phyloP scores from a whole-genome alignment of 1,139 yeast species.

The Trichomonascaceae sp. region DNA sequence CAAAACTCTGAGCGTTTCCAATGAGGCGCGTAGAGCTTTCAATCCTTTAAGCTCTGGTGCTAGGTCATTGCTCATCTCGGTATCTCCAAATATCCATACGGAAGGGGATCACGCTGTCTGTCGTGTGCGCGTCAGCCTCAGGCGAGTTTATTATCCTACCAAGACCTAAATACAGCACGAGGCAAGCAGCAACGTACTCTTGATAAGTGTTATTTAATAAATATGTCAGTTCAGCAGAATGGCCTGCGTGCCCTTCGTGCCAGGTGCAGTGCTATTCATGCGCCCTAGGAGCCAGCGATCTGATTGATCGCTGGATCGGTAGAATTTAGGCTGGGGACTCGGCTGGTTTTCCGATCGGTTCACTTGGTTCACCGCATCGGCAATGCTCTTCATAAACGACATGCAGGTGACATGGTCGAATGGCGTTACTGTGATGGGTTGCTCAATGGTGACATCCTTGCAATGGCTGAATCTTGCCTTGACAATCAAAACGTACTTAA shows the following conservation, averaged over 20 bases:
- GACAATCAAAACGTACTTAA: slow-evolving; percentile 23
- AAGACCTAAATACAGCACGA: no score
- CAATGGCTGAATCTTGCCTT: slow-evolving; percentile 28
- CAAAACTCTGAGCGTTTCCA: no score
- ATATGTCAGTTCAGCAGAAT: slow-evolving; percentile 1
- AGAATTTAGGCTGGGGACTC: slow-evolving; percentile 8
- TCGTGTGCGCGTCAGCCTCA: no score
- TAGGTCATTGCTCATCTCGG: no score
- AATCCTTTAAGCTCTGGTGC: no score
- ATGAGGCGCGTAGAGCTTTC: no score
- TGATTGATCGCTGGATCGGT: slow-evolving; percentile 7
- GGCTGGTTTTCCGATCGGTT: slow-evolving; percentile 26
- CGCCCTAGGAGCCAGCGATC: neutral
- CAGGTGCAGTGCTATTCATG: neutral
- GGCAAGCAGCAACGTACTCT: no score
- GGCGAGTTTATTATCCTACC: no score
- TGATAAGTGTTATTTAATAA: no score
- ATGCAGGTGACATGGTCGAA: slow-evolving; percentile 28
- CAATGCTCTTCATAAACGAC: slow-evolving; percentile 24
- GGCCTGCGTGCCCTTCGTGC: neutral
- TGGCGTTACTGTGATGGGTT: slow-evolving; percentile 26
- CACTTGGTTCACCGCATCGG: slow-evolving; percentile 24
- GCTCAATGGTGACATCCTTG: slow-evolving; percentile 27
- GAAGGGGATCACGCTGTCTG: no score
- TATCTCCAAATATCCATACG: no score